A percentile compares a stretch with the other conserved stretches of the same genome.
These are phyloP conservation scores for Voacanga thouarsii DNA, from an alignment of 257 asterid species.

Conservation along the genomic window DNA sequence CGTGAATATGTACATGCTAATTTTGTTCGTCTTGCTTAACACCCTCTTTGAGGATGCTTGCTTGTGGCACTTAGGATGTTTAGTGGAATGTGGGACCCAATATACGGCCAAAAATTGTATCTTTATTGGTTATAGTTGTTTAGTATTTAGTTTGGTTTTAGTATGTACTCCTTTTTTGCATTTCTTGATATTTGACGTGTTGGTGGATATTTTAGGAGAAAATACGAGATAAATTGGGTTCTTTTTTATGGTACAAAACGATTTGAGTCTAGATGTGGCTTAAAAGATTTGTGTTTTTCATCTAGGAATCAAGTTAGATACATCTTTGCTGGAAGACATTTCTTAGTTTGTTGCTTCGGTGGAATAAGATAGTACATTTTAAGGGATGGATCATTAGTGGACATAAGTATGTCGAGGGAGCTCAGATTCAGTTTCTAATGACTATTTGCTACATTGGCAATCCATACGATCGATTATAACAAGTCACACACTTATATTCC, in stretches of 20 bases:
- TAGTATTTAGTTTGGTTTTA: background rate
- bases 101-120: background rate
- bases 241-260: background rate
- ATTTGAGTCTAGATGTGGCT: background rate
- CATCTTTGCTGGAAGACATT: background rate
- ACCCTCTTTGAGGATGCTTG: background rate
- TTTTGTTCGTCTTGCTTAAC: background rate
- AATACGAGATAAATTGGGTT: background rate
- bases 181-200: background rate
- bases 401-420: background rate
- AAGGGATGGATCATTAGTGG: background rate
- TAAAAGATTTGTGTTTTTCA: background rate
- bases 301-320: background rate
- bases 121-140: background rate
- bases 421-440: background rate
- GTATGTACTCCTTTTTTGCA: background rate
- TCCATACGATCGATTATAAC: too few relatives aligned
- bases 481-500: too few relatives aligned
- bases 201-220: background rate
- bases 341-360: background rate
- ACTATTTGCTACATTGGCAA: background rate
- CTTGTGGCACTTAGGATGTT: background rate
- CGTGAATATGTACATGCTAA: background rate
- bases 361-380: background rate
- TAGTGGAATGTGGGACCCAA: background rate